Conservation (phyloP, 345 rosid genomes). For the Euphorbia peplus region DNA sequence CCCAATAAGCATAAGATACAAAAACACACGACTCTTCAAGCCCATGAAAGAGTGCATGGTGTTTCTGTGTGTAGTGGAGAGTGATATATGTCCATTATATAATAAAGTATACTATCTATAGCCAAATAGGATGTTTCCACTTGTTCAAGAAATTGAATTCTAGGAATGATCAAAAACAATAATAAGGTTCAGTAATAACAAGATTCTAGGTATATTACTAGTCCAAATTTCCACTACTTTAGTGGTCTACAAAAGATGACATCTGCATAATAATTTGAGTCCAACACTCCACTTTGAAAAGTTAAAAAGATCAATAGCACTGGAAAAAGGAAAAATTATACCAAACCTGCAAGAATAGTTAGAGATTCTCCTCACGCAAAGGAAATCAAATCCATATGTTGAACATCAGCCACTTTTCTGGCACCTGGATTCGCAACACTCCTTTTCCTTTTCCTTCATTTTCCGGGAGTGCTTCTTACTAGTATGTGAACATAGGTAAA, state of each 20-base stretch:
- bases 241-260: conserved; percentile 5
- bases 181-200: conserved; percentile 10
- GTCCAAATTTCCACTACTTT: neutral
- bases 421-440: neutral
- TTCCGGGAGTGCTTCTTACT: neutral
- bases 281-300: conserved; percentile 14
- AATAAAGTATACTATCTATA: neutral
- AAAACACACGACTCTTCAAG: conserved; percentile 23
- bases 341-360: neutral
- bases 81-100: conserved; percentile 29
- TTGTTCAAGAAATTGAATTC: conserved; percentile 15
- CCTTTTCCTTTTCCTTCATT: neutral
- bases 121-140: conserved; percentile 31
- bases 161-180: conserved; percentile 7
- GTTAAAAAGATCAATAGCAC: conserved; percentile 10
- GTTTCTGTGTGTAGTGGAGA: conserved; percentile 33
- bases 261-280: conserved; percentile 13
- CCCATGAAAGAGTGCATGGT: conserved; percentile 16
- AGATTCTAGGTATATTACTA: conserved; percentile 21
- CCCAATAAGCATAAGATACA: neutral
- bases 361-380: neutral
- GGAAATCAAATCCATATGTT: neutral
- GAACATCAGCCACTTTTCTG: neutral
- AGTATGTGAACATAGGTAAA: neutral
- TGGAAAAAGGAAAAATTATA: neutral